Base-by-base conservation (phyloP, 768 basidiomycete genomes). In the Favolaschia claudopus region DNA sequence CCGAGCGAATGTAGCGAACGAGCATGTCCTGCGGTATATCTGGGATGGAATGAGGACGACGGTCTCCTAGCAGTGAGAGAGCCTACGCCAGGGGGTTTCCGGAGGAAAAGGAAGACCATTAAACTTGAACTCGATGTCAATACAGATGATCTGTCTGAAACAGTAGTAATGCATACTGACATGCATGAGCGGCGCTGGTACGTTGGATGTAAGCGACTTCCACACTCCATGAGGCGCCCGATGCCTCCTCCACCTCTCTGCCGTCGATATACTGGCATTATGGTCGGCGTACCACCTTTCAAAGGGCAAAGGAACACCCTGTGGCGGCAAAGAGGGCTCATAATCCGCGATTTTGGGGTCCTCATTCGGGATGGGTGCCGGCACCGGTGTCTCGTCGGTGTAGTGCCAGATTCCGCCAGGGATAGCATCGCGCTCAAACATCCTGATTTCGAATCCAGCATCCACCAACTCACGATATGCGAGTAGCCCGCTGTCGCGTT, bases 401-500 rank as follows among this genome's bases (percentile, higher is more conserved):
- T 79, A 79, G 55, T 77, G 77, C 79, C 79, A 80, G 55, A 75
- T 78, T 9, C 77, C 78, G 4, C 78, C 77, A 1, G 79, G 77
- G 0, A 70, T 48, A 25, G 66, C 54, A 58, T 79, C 79, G n/a
- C 78, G 74, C 27, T 63, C 62, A 34, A 63, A 63, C 7, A 63
- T 55, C 27, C 37, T 34, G 22, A 63, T 50, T 17, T 76, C 72
- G 48, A 72, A 75, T 2, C 77, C 78, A 1, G 72, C 72, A 29
- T 72, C 61, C 7, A 62, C 49, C 25, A 79, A 63, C 55, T 77
- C 76, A 1, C 76, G 74, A 55, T 77, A 76, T 10, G 72, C 64
- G 3, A 76, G 67, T 9, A 79, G 60, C 15, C 76, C 76, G n/a
- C 79, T 79, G 52, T 33, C 13, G 13, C 40, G 10, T 4, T 28